phyloP scores from a whole-genome alignment of 345 rosid species.

The Moricandia moricandioides region DNA sequence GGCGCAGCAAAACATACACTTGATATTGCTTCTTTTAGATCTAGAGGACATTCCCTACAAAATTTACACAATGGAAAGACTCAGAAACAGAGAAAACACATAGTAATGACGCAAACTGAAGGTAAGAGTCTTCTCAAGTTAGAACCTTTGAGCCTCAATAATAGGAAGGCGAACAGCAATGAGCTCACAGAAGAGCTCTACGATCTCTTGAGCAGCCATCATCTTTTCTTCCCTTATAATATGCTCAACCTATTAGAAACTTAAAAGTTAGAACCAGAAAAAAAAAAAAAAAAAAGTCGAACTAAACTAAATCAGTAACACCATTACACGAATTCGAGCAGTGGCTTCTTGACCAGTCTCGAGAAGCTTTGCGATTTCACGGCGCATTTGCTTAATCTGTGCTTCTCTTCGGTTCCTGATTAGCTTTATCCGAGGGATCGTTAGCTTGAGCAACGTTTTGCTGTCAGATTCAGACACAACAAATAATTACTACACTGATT shows the following conservation, averaged over 20 bases:
- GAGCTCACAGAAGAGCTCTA: slow-evolving; percentile 86
- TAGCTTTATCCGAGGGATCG: slow-evolving; percentile 56
- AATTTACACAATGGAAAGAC: background rate
- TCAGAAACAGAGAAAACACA: background rate
- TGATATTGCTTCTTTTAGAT: slow-evolving; percentile 91
- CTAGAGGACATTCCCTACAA: slow-evolving; percentile 95
- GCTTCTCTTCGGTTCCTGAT: slow-evolving; percentile 88
- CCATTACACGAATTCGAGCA: slow-evolving; percentile 87
- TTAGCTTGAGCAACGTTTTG: slow-evolving; percentile 83
- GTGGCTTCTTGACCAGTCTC: slow-evolving; percentile 99
- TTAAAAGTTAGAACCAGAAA: background rate
- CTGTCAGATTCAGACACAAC: slow-evolving; percentile 47
- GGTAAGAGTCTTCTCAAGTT: background rate
- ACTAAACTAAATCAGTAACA: background rate
- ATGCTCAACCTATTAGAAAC: slow-evolving; percentile 73
- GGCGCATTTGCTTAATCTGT: slow-evolving; percentile 89
- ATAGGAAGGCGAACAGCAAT: slow-evolving; percentile 90
- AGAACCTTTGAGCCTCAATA: slow-evolving; percentile 84
- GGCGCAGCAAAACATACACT: slow-evolving; percentile 97
- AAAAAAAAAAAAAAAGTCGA: background rate
- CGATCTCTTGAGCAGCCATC: slow-evolving; percentile 98
- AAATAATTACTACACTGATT: too few species aligned
- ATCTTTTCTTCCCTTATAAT: slow-evolving; percentile 92
- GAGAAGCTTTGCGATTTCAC: slow-evolving; percentile 92
- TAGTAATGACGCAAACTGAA: background rate